These are phyloP conservation scores for Elongisporangium anandrum DNA, from an alignment of 352 stramenopile species.

Conservation along the genomic window DNA sequence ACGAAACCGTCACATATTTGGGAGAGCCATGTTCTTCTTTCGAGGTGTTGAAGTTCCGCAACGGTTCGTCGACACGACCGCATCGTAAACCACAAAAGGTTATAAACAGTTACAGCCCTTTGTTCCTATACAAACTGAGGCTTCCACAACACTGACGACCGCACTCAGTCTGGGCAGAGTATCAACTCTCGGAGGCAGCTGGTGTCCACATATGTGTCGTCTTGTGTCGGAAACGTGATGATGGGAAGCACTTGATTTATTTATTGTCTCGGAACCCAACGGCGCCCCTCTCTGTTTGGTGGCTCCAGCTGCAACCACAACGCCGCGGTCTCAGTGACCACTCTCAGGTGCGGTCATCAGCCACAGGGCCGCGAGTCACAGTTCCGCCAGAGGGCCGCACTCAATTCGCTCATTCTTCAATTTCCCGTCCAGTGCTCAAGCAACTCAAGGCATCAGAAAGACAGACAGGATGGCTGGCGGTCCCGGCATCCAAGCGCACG, in stretches of 20 bases:
- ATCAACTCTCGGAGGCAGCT: not conserved
- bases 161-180: not conserved
- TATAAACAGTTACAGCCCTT: not conserved
- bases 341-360: not conserved
- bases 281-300: not conserved
- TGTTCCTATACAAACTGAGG: not conserved
- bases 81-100: not conserved
- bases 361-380: no score
- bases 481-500: constrained; percentile 8
- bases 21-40: not conserved
- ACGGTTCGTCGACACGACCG: not conserved
- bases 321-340: not conserved
- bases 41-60: not conserved
- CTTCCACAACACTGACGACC: not conserved
- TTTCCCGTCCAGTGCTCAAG: not conserved
- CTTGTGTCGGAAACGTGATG: not conserved
- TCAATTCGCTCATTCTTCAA: not conserved
- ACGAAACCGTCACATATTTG: not conserved
- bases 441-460: not conserved
- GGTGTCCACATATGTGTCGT: not conserved
- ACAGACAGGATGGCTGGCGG: not conserved
- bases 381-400: not conserved
- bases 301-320: not conserved
- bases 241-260: not conserved
- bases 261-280: not conserved